Conservation (phyloP, 2,329 filamentous ascomycete genomes). For the Simplicillium sp. region DNA sequence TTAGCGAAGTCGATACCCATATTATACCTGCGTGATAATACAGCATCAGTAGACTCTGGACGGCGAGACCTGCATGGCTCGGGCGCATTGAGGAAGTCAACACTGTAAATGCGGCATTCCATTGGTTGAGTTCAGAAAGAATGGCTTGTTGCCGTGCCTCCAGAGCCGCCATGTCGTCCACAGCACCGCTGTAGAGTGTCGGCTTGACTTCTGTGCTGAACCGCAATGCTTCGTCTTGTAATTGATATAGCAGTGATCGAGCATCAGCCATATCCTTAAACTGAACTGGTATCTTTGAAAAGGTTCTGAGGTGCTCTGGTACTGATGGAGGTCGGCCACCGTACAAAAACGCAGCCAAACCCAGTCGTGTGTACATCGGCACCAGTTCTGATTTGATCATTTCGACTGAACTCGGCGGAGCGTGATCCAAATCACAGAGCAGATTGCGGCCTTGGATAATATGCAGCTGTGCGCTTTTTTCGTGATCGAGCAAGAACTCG, state of each 20-base stretch:
- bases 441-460: constrained; percentile 33
- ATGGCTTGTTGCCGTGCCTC: constrained; percentile 22
- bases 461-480: constrained; percentile 32
- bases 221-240: constrained; percentile 28
- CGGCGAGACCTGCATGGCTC: constrained; percentile 4
- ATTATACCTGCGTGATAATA: constrained; percentile 24
- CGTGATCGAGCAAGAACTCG: constrained; percentile 43
- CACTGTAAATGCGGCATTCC: constrained; percentile 20
- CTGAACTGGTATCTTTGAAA: constrained; percentile 18
- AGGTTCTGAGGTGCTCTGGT: constrained; percentile 21
- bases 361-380: constrained; percentile 33
- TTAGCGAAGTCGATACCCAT: constrained; percentile 21
- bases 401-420: constrained; percentile 19
- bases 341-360: constrained; percentile 30
- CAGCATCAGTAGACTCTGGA: constrained; percentile 22
- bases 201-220: constrained; percentile 20
- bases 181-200: constrained; percentile 15
- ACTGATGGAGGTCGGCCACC: constrained; percentile 25
- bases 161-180: constrained; percentile 16
- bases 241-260: constrained; percentile 21
- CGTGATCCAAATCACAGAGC: constrained; percentile 21
- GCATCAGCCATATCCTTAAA: constrained; percentile 24
- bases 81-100: constrained; percentile 8
- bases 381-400: constrained; percentile 29
- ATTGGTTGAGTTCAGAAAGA: constrained; percentile 16